phyloP scores from a whole-genome alignment of 495 filamentous ascomycete genomes.

The Pyronema domesticum region DNA sequence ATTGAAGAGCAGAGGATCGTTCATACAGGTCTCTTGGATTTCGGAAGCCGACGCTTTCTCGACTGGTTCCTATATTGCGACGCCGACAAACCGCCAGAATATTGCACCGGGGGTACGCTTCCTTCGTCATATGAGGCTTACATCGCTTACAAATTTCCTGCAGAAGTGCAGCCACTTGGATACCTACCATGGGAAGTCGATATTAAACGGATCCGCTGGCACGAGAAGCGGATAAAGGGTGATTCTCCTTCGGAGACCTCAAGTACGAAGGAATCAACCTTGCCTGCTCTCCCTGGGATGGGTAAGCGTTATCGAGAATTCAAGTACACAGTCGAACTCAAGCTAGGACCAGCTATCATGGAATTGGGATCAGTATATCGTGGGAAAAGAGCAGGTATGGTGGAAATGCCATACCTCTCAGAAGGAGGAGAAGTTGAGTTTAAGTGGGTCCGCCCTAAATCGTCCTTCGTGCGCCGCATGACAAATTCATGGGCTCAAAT shows the following conservation, averaged over 20 bases:
- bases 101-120: background rate
- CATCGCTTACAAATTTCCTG: background rate
- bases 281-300: background rate
- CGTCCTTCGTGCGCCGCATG: no score
- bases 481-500: no score
- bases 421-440: no score
- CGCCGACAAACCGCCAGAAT: background rate
- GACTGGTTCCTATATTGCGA: background rate
- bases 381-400: background rate
- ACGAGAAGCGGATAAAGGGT: background rate
- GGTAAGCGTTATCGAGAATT: background rate
- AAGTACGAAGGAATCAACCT: no score
- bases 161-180: background rate
- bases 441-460: no score
- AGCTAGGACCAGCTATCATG: background rate
- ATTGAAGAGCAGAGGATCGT: background rate
- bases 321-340: background rate
- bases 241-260: no score
- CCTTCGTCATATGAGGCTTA: background rate
- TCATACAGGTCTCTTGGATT: background rate
- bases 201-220: background rate
- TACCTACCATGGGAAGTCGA: constrained; percentile 2
- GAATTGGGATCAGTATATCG: background rate
- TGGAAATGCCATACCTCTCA: background rate
- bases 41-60: background rate